Evolutionary conservation across 2,329 filamentous ascomycete species (phyloP), one percentile per base, ranked within the genome.

Genomic region (Xylaria sp.): DNA sequence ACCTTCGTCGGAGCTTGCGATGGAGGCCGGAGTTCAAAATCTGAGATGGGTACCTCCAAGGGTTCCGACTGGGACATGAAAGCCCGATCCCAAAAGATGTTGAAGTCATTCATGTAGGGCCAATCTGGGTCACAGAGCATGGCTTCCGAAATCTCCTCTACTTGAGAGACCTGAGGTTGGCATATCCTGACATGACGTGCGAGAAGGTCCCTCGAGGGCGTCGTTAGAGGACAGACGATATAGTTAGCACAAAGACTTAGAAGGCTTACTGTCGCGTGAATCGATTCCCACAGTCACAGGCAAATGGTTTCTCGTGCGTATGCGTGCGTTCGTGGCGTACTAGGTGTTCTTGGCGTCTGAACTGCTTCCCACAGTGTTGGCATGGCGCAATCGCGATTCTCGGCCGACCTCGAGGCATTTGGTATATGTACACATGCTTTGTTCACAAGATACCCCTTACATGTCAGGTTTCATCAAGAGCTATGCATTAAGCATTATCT

Each of bases 241-340:
- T 55, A 1, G 8, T 5, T 32, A 29, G n/a, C 0, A 25, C n/a
- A 48, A 18, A n/a, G 18, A 40, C 1, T 51, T 44, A 25, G 32
- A 10, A 35, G 10, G 60, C 75, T 70, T 71, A 79, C 77, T 75
- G 74, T 62, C 78, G 74, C 5, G 77, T 74, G 51, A 79, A 80
- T 18, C 67, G 67, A 32, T 71, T 73, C 5, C 77, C 77, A 63
- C 78, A 80, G 18, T 73, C 68, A 58, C 78, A 79, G 13, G 48
- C 59, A 69, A 79, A 80, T 4, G 78, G 78, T 42, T 73, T 76
- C 58, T 80, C 78, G 21, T 73, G 72, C 6, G 78, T 80, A 66
- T 80, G 76, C 8, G 75, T 78, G n/a, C 75, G 72, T 40, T 79
- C 75, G 68, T 80, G 79, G 16, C 79, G 74, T 21, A 75, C 63